phyloP scores from a whole-genome alignment of 768 basidiomycete genomes.

The Austroboletus eburneus region DNA sequence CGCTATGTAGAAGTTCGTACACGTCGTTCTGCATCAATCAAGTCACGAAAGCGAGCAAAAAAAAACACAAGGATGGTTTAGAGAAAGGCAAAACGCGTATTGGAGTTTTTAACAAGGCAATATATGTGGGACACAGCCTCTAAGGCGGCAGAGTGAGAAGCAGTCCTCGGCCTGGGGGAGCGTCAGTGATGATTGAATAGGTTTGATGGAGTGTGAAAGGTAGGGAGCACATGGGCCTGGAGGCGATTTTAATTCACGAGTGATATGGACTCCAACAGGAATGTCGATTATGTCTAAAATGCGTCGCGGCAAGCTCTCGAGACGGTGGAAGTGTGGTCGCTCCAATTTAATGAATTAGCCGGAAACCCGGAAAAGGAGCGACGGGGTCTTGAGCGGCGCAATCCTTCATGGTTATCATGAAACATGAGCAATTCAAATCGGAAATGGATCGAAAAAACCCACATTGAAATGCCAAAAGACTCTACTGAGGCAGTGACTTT shows the following conservation, averaged over 20 bases:
- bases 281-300: not conserved
- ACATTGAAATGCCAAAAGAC: not conserved
- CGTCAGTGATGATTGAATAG: not conserved
- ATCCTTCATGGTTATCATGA: not conserved
- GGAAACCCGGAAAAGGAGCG: not conserved
- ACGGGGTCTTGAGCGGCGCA: not conserved
- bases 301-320: not conserved
- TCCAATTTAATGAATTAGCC: not conserved
- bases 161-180: not conserved
- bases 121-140: slow-evolving; percentile 12
- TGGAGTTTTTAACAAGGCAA: not conserved
- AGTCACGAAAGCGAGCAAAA: not conserved
- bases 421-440: not conserved
- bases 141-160: not conserved
- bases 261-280: not conserved
- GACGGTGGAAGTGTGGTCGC: not conserved
- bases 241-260: too few species aligned
- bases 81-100: not conserved
- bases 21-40: slow-evolving; percentile 8
- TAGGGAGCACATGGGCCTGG: not conserved
- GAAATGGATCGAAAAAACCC: too few species aligned
- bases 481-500: slow-evolving; percentile 11
- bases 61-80: not conserved
- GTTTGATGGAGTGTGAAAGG: not conserved
- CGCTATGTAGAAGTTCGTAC: slow-evolving; percentile 4